A percentile compares a stretch with the other conserved stretches of the same genome.
phyloP scores from a whole-genome alignment of 108 stramenopile genomes.

The Schizochytrium sp. region DNA sequence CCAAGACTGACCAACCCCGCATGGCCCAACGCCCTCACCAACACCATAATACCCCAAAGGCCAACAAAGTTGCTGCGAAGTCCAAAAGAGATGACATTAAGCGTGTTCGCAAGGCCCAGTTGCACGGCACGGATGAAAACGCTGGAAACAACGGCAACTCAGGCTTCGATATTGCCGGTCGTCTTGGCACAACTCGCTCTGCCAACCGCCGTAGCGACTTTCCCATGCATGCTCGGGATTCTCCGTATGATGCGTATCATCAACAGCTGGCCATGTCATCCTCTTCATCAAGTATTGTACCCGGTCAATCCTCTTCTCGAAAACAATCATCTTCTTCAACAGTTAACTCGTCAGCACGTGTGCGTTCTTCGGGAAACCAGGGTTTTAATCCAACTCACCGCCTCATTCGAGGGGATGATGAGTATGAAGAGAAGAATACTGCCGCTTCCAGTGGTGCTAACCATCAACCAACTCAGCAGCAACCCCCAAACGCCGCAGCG shows the following conservation, averaged over 20 bases:
- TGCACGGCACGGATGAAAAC: neutral
- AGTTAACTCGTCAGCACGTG: too few relatives aligned
- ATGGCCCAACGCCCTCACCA: slow-evolving; percentile 16
- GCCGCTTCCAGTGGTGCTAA: neutral
- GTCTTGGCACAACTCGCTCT: neutral
- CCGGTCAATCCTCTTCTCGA: too few relatives aligned
- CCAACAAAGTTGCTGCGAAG: neutral
- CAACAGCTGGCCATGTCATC: too few relatives aligned
- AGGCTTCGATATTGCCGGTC: neutral
- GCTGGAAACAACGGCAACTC: neutral
- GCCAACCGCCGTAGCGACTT: neutral
- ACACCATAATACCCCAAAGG: neutral
- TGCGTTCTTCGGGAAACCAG: too few relatives aligned
- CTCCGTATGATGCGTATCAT: too few relatives aligned
- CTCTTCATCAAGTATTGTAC: too few relatives aligned
- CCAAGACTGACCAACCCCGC: neutral
- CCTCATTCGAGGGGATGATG: neutral
- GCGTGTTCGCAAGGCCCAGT: neutral
- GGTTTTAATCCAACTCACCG: too few relatives aligned
- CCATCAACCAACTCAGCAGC: too few relatives aligned
- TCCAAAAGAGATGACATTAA: neutral
- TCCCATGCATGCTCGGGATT: too few relatives aligned
- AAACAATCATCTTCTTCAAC: too few relatives aligned
- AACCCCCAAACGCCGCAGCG: neutral
- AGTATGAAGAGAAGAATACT: neutral